phyloP scores from a whole-genome alignment of 2,329 filamentous ascomycete genomes.

The Hortaea werneckii region DNA sequence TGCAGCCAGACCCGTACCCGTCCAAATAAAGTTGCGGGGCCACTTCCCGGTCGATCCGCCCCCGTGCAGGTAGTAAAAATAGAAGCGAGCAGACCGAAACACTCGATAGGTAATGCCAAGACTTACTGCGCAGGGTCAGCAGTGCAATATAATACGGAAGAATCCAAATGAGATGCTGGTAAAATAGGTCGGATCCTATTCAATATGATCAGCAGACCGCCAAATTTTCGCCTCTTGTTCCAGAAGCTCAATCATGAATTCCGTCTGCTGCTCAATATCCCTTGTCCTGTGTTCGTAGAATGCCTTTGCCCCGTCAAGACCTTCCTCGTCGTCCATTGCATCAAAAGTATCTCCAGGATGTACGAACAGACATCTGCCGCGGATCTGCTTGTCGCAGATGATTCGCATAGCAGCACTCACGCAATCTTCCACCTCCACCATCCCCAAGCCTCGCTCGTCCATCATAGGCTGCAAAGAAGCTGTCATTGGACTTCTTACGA shows the following conservation, averaged over 20 bases:
- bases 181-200: too few relatives aligned
- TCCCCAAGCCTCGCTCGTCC: slow-evolving; percentile 2
- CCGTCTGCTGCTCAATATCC: slow-evolving; percentile 3
- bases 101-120: too few relatives aligned
- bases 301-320: slow-evolving; percentile 2
- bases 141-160: too few relatives aligned
- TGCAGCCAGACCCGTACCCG: too few relatives aligned
- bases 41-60: too few relatives aligned
- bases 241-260: neutral
- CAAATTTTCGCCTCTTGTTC: neutral
- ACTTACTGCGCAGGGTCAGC: neutral
- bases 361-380: slow-evolving; percentile 5
- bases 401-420: slow-evolving; percentile 5
- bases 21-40: too few relatives aligned
- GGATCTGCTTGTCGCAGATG: slow-evolving; percentile 3
- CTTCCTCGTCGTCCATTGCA: slow-evolving; percentile 4
- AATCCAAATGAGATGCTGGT: too few relatives aligned
- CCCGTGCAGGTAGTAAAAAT: too few relatives aligned
- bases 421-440: slow-evolving; percentile 5
- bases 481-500: slow-evolving; percentile 7
- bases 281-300: slow-evolving; percentile 2
- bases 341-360: slow-evolving; percentile 6
- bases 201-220: too few relatives aligned
- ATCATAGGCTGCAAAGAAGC: slow-evolving; percentile 3
- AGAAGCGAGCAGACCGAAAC: too few relatives aligned